Conservation (phyloP, 2,329 filamentous ascomycete species). For the Simplicillium sp. region DNA sequence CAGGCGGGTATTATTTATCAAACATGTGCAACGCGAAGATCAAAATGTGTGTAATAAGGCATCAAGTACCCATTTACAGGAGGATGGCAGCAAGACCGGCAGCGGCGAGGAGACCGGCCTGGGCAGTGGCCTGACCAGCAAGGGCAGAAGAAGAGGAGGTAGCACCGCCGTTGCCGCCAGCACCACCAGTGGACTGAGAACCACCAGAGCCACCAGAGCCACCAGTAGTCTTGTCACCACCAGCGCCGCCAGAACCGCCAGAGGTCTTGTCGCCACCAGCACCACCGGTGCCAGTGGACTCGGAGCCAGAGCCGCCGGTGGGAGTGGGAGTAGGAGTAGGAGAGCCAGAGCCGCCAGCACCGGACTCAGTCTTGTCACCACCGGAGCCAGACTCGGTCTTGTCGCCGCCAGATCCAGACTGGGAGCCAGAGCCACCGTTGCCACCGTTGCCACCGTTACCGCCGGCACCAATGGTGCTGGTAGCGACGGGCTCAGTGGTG, state of each 20-base stretch:
- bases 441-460: slow-evolving; percentile 12
- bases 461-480: slow-evolving; percentile 19
- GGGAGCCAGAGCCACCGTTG: slow-evolving; percentile 10
- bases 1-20: slow-evolving; percentile 32
- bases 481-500: slow-evolving; percentile 22
- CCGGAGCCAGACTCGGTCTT: slow-evolving; percentile 5
- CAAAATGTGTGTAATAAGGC: slow-evolving; percentile 4
- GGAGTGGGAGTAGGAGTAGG: slow-evolving; percentile 8
- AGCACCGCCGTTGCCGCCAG: slow-evolving; percentile 7
- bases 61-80: slow-evolving; percentile 26
- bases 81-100: slow-evolving; percentile 39
- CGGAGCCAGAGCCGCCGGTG: slow-evolving; percentile 23
- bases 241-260: slow-evolving; percentile 7
- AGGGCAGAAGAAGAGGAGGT: slow-evolving; percentile 7
- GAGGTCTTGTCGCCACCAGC: slow-evolving; percentile 8
- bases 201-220: slow-evolving; percentile 21
- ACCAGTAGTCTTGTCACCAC: slow-evolving; percentile 5
- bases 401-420: slow-evolving; percentile 3
- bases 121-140: slow-evolving; percentile 27
- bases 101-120: slow-evolving; percentile 35
- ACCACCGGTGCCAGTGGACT: slow-evolving; percentile 22
- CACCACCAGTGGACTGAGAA: slow-evolving; percentile 24
- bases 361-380: neutral
- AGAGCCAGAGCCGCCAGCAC: slow-evolving; percentile 11
- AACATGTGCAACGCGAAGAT: slow-evolving; percentile 26